Base-by-base conservation (phyloP, 352 stramenopile species). In the Pythium biforme region DNA sequence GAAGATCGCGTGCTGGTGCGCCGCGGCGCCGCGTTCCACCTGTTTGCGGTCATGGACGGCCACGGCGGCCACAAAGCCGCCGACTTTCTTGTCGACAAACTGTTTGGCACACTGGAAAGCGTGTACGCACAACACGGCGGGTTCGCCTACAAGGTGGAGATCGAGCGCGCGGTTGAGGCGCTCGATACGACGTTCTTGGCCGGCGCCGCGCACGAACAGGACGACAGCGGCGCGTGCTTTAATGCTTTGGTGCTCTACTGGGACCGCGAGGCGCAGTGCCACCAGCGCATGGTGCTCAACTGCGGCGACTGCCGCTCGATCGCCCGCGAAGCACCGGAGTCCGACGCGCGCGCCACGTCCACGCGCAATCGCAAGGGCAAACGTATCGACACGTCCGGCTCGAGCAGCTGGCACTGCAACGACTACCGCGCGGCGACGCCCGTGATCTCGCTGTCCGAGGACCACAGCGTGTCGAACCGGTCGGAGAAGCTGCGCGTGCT, bases 1-100 rank as follows among this genome's bases (percentile, higher is more conserved):
- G 80, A 94, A 61, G 82, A 94, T 52, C 80, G 84, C 19, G 64
- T 73, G 4, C 39, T 90, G 26, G 69, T 89, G n/a, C 54, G 75
- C 26, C 75, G 73, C 53, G 76, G 79, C 25, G 68, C 76, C 41
- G 49, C 70, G 12, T 91, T 91, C 66, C 76, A 83, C 62, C 20
- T 91, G 45, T 73, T 94, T 29, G 81, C 76, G 0, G 82, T 91
- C 59, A 80, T 94, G 46, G 83, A 94, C 56, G 82, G 85, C 43
- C 85, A 94, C 59, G 85, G 81, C 22, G 85, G 85, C 27, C 64
- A 67, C 26, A 75, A 73, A 61, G 81, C 81, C 0, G 78, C 79
- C 12, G 70, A 89, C 31, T 91, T 79, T 59, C 60, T 92, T 5
- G 77, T 83, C 8, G 62, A 77, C 3, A 47, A 72, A 54, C 59